A percentile compares a stretch with the other conserved stretches of the same genome.
Conservation (phyloP, 2,329 filamentous ascomycete species). For the Colletotrichum kahawae region DNA sequence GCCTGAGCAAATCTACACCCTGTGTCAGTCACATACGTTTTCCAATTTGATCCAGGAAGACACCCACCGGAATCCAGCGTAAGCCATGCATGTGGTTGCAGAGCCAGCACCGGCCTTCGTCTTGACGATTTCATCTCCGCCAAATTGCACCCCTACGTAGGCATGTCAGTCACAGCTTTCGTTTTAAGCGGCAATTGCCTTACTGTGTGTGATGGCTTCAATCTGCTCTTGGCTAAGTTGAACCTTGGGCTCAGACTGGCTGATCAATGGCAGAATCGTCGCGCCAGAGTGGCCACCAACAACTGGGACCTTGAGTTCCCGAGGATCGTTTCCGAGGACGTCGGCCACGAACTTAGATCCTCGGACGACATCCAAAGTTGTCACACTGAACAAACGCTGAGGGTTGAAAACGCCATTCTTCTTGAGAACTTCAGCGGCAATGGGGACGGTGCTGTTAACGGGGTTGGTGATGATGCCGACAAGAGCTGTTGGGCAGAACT, state of each 20-base stretch:
- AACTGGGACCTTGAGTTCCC: constrained; percentile 74
- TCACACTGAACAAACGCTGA: constrained; percentile 81
- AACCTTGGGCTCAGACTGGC: constrained; percentile 69
- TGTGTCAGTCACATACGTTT: neutral
- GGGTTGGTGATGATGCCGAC: constrained; percentile 82
- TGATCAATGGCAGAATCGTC: constrained; percentile 78
- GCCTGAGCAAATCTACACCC: constrained; percentile 59
- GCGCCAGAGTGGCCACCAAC: constrained; percentile 79
- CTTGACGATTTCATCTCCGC: constrained; percentile 84
- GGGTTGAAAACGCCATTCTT: constrained; percentile 77
- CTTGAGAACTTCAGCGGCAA: constrained; percentile 80
- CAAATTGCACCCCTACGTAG: constrained; percentile 69
- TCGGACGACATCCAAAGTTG: constrained; percentile 80
- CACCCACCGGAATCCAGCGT: constrained; percentile 49
- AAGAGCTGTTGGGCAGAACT: constrained; percentile 73
- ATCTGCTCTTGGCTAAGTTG: constrained; percentile 57
- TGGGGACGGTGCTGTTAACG: constrained; percentile 82
- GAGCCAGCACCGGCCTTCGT: constrained; percentile 85
- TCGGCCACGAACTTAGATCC: constrained; percentile 75
- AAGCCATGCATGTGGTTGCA: constrained; percentile 86
- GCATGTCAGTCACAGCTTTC: neutral
- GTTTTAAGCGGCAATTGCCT: neutral
- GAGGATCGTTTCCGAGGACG: constrained; percentile 60
- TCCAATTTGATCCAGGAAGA: neutral
- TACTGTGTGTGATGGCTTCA: constrained; percentile 64